Conservation (phyloP, 441 rosid species). For the Croton setiger region DNA sequence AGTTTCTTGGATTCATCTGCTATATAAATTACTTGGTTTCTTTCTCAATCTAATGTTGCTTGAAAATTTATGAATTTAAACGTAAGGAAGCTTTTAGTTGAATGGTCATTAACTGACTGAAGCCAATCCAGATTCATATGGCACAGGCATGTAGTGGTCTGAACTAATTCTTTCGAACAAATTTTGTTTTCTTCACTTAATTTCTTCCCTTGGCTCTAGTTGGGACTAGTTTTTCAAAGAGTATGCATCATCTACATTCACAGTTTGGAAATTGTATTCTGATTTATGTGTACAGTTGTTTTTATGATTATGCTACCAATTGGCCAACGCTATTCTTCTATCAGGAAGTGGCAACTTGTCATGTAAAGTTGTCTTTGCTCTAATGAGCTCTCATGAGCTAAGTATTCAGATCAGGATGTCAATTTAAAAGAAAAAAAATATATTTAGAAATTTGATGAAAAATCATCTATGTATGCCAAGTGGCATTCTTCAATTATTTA, state of each 20-base stretch:
- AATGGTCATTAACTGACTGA: background rate
- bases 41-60: conserved; percentile 6
- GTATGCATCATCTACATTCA: background rate
- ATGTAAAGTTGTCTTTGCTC: too few species aligned
- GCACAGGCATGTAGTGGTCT: background rate
- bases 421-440: too few species aligned
- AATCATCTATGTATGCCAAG: background rate
- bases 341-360: background rate
- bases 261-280: background rate
- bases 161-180: background rate
- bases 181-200: background rate
- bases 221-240: too few species aligned
- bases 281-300: background rate
- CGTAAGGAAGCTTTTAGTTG: background rate
- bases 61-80: background rate
- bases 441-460: background rate
- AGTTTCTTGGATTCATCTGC: conserved; percentile 26
- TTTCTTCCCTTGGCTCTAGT: background rate
- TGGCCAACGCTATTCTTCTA: background rate
- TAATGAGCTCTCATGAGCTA: too few species aligned
- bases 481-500: background rate
- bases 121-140: background rate
- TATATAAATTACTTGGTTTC: background rate
- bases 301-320: background rate
- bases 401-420: too few species aligned